phyloP scores from a whole-genome alignment of 1,139 yeast genomes.

The Hansenula sp. region DNA sequence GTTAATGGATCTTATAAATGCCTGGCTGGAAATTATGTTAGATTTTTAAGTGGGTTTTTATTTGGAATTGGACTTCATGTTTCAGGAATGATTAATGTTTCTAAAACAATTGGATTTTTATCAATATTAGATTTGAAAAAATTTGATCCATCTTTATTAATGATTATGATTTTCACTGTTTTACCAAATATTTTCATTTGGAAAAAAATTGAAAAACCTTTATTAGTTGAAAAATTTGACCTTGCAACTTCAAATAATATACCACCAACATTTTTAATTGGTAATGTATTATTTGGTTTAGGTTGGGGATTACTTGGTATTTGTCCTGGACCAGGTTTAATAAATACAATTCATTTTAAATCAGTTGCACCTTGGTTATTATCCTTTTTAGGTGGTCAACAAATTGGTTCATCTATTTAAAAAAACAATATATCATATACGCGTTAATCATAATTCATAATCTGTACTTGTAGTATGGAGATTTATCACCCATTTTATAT shows the following conservation, averaged over 20 bases:
- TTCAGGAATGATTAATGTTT: constrained; percentile 41
- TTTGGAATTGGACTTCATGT: constrained; percentile 41
- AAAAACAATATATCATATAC: no score
- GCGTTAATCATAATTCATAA: constrained; percentile 1
- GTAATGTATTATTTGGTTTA: constrained; percentile 37
- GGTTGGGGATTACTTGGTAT: constrained; percentile 46
- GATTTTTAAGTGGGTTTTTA: constrained; percentile 32
- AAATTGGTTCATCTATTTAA: background rate
- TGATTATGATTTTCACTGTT: constrained; percentile 38
- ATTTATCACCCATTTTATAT: constrained; percentile 29
- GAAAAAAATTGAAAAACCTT: constrained; percentile 24
- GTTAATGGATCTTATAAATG: background rate
- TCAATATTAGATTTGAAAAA: constrained; percentile 28
- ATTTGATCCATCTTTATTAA: constrained; percentile 40
- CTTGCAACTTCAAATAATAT: constrained; percentile 23
- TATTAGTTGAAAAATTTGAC: constrained; percentile 14
- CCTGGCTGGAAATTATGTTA: constrained; percentile 12
- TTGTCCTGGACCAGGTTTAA: constrained; percentile 43
- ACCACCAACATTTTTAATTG: constrained; percentile 28
- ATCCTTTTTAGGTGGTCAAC: background rate
- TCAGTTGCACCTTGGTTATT: background rate
- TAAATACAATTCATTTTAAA: constrained; percentile 5
- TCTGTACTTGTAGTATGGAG: constrained; percentile 10
- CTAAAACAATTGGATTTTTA: constrained; percentile 40
- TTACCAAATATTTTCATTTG: constrained; percentile 36